Percentiles rank a stretch among this genome's conserved stretches.
Evolutionary conservation across 352 stramenopile species (phyloP).

Genomic region (Phytophthora meadii): DNA sequence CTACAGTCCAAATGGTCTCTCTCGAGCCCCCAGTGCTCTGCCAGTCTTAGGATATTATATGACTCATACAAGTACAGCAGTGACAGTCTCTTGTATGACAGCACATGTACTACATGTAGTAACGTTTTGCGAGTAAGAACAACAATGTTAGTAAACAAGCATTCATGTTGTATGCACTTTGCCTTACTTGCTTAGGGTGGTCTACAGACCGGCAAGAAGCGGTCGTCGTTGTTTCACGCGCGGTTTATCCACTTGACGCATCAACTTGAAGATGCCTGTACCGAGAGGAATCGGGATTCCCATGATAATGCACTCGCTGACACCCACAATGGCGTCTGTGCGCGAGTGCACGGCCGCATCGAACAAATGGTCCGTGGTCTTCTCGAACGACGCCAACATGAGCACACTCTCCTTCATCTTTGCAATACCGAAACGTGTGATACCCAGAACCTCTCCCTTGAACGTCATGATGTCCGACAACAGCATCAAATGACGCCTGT

Average conservation of each 20-base stretch:
- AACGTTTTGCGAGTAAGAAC: too few species aligned
- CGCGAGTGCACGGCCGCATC: constrained; percentile 98
- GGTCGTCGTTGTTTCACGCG: constrained; percentile 68
- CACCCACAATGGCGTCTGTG: constrained; percentile 98
- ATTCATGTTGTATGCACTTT: neutral
- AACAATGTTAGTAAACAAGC: too few species aligned
- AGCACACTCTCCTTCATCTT: constrained; percentile 99
- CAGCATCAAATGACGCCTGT: constrained; percentile 98
- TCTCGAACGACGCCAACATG: constrained; percentile 99
- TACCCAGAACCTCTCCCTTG: constrained; percentile 92
- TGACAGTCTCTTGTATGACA: too few species aligned
- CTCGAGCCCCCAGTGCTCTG: too few species aligned
- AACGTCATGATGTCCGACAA: constrained; percentile 99
- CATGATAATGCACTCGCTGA: constrained; percentile 99
- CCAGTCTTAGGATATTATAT: too few species aligned
- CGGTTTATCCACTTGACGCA: constrained; percentile 87
- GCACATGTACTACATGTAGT: too few species aligned
- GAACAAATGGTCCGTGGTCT: constrained; percentile 99
- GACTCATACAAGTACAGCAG: too few species aligned
- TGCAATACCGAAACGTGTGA: constrained; percentile 98
- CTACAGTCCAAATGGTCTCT: too few species aligned
- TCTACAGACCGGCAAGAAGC: constrained; percentile 43
- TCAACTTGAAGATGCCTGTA: constrained; percentile 98
- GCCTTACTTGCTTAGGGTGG: constrained; percentile 5
- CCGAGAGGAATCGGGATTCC: constrained; percentile 98